A percentile compares a stretch with the other conserved stretches of the same genome.
phyloP scores from a whole-genome alignment of 768 basidiomycete genomes.

The Plicaturopsis crispa region DNA sequence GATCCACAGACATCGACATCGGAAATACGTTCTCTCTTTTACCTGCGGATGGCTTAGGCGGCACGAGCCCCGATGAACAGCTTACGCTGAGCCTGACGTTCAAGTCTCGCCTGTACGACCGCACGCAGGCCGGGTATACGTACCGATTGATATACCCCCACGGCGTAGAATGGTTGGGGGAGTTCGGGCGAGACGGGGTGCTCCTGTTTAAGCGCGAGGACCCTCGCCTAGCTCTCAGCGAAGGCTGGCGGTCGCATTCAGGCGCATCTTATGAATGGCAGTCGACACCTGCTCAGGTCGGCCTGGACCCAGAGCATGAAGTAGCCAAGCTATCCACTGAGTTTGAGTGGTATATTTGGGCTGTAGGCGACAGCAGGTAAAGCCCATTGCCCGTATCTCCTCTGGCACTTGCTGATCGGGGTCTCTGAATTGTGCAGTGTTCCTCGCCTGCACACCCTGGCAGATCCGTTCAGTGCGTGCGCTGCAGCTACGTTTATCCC shows the following conservation, averaged over 20 bases:
- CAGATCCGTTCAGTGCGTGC: no score
- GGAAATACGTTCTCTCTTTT: no score
- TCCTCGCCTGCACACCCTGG: conserved; percentile 14
- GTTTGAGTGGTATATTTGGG: conserved; percentile 18
- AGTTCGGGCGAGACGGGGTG: conserved; percentile 33
- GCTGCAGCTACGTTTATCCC: no score
- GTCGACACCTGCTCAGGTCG: conserved; percentile 5
- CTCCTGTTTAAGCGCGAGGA: conserved; percentile 24
- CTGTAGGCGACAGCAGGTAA: conserved; percentile 15
- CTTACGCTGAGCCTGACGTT: background rate
- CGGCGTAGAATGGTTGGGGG: conserved; percentile 41
- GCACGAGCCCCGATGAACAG: background rate
- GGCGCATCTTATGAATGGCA: conserved; percentile 4
- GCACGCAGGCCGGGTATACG: conserved; percentile 16
- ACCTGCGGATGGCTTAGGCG: background rate
- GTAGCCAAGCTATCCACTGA: no score
- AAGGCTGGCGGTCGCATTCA: conserved; percentile 14
- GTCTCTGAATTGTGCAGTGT: conserved; percentile 25
- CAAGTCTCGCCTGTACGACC: background rate
- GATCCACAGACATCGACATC: no score
- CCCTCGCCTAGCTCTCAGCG: conserved; percentile 14
- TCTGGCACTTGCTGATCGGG: conserved; percentile 10
- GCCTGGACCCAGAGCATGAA: conserved; percentile 2
- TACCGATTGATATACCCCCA: conserved; percentile 39
- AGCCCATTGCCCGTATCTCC: background rate